Evolutionary conservation across 1,139 yeast genomes (phyloP).

Genomic region (Taphrina confusa): DNA sequence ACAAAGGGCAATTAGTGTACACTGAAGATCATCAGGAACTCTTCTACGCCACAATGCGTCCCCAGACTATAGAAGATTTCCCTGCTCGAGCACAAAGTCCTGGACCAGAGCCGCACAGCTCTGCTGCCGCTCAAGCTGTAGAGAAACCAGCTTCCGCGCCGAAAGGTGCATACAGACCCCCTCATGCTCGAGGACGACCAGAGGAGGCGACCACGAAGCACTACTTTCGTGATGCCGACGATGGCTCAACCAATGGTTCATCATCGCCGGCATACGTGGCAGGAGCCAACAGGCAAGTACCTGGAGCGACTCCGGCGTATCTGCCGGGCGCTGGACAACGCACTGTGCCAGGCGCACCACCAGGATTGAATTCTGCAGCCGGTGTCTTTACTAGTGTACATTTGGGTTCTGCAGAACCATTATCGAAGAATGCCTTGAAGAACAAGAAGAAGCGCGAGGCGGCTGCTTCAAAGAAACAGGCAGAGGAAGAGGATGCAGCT

Average conservation of each 20-base stretch:
- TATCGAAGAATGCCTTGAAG: conserved; percentile 65
- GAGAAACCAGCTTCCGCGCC: conserved; percentile 55
- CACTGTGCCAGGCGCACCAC: conserved; percentile 38
- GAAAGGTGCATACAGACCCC: conserved; percentile 88
- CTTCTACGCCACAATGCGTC: conserved; percentile 70
- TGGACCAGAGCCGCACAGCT: conserved; percentile 67
- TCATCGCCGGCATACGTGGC: conserved; percentile 39
- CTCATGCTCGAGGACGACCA: conserved; percentile 70
- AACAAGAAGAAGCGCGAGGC: conserved; percentile 79
- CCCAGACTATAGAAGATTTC: conserved; percentile 61
- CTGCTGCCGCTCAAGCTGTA: conserved; percentile 52
- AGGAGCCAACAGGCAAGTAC: conserved; percentile 39
- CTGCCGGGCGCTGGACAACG: conserved; percentile 50
- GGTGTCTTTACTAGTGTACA: conserved; percentile 46
- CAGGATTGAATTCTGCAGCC: conserved; percentile 37
- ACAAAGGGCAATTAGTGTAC: conserved; percentile 76
- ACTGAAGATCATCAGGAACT: conserved; percentile 79
- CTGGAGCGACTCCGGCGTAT: conserved; percentile 44
- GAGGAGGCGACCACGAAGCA: conserved; percentile 21
- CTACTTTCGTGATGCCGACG: conserved; percentile 28
- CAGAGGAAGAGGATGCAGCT: conserved; percentile 42
- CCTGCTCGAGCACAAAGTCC: conserved; percentile 61
- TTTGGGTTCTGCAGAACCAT: conserved; percentile 44
- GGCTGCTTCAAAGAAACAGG: conserved; percentile 51
- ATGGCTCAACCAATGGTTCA: conserved; percentile 33